Percentiles rank a stretch among this genome's conserved stretches.
Evolutionary conservation across 2,329 filamentous ascomycete genomes (phyloP).

Genomic region (Fusarium torreyae): DNA sequence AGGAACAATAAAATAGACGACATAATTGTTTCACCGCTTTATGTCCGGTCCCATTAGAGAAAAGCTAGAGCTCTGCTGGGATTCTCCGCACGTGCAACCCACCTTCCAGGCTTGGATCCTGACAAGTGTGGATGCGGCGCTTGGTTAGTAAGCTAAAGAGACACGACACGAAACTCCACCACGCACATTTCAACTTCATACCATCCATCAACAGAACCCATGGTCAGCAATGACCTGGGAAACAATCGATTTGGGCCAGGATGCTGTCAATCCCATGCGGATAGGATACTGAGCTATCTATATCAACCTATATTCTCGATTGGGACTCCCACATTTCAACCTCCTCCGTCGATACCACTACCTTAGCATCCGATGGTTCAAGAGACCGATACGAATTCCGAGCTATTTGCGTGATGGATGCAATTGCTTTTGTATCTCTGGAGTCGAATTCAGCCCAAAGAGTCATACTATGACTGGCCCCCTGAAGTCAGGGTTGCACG

Average conservation of each 20-base stretch:
- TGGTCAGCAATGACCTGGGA: not conserved
- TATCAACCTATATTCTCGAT: not conserved
- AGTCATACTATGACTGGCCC: not conserved
- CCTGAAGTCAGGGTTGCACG: constrained; percentile 38
- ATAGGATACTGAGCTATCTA: too few species aligned
- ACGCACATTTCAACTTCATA: constrained; percentile 40
- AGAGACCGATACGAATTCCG: not conserved
- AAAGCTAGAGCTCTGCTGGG: constrained; percentile 16
- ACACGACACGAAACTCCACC: constrained; percentile 28
- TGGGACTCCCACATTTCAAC: not conserved
- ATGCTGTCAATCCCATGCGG: too few species aligned
- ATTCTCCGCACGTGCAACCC: constrained; percentile 39
- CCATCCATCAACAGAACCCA: constrained; percentile 18
- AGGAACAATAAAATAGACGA: not conserved
- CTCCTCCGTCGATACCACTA: not conserved
- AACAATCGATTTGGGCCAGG: not conserved
- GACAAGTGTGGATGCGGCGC: constrained; percentile 19
- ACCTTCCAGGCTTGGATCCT: constrained; percentile 7
- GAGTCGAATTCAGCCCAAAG: not conserved
- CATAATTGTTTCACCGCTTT: constrained; percentile 25
- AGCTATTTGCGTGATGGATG: not conserved
- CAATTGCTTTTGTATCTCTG: not conserved
- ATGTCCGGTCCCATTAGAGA: constrained; percentile 25
- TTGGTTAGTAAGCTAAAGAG: constrained; percentile 37
- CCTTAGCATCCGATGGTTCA: not conserved